phyloP scores from a whole-genome alignment of 2,329 filamentous ascomycete genomes.

The Hypomyces rosellus region DNA sequence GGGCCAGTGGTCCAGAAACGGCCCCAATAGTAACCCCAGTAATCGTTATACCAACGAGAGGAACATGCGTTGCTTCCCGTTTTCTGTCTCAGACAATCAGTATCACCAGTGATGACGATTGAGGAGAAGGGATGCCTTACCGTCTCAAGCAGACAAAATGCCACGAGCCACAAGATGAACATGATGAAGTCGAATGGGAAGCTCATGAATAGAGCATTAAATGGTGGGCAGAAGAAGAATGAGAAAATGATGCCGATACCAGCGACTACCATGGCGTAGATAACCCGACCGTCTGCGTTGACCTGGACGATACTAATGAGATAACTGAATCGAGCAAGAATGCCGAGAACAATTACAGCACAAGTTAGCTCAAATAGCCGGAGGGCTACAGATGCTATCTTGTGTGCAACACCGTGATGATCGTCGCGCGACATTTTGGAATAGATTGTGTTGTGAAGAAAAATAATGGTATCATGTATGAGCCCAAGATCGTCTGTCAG shows the following conservation, averaged over 20 bases:
- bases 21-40: slow-evolving; percentile 25
- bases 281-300: slow-evolving; percentile 14
- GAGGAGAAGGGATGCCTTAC: slow-evolving; percentile 12
- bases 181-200: slow-evolving; percentile 22
- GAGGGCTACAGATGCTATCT: slow-evolving; percentile 15
- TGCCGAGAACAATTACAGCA: slow-evolving; percentile 20
- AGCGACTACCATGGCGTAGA: slow-evolving; percentile 21
- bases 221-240: slow-evolving; percentile 17
- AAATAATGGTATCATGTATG: too few species aligned
- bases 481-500: too few species aligned
- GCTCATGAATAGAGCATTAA: slow-evolving; percentile 16
- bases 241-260: slow-evolving; percentile 22
- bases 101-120: not conserved
- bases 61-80: slow-evolving; percentile 12
- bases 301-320: slow-evolving; percentile 9
- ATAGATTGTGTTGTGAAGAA: too few species aligned
- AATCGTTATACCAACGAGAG: slow-evolving; percentile 17
- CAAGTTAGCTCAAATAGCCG: slow-evolving; percentile 15
- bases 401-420: slow-evolving; percentile 14
- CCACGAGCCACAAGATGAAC: slow-evolving; percentile 23
- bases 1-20: slow-evolving; percentile 12
- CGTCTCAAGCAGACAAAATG: slow-evolving; percentile 19
- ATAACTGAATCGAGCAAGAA: slow-evolving; percentile 18
- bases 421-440: too few species aligned
- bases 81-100: slow-evolving; percentile 4